Percentiles rank a stretch among this genome's conserved stretches.
Conservation (phyloP, 192 early-diverging fungal genomes). For the Spinellus fusiger region DNA sequence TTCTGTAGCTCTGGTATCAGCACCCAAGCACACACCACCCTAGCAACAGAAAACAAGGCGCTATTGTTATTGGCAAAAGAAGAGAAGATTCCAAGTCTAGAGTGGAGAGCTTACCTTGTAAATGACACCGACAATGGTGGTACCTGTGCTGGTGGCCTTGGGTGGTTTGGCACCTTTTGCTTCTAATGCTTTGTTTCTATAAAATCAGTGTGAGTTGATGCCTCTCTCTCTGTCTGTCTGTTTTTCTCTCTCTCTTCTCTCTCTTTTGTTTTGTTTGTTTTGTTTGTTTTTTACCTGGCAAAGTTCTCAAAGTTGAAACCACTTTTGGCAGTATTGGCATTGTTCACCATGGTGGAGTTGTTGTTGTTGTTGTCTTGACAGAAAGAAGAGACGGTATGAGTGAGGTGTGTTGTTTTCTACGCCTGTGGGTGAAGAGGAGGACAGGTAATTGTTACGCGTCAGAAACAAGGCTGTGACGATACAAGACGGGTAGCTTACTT, state of each 20-base stretch:
- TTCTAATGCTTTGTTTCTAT: constrained; percentile 71
- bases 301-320: constrained; percentile 90
- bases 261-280: not conserved
- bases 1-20: constrained; percentile 94
- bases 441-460: no score
- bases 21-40: constrained; percentile 91
- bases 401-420: not conserved
- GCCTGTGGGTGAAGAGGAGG: no score
- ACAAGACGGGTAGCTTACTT: no score
- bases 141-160: constrained; percentile 90
- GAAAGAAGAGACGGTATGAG: not conserved
- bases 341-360: constrained; percentile 47
- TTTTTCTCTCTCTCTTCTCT: not conserved
- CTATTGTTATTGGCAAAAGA: not conserved
- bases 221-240: not conserved
- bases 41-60: constrained; percentile 11
- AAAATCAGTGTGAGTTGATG: not conserved
- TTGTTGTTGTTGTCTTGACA: not conserved
- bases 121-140: constrained; percentile 91
- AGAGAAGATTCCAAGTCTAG: not conserved
- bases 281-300: constrained; percentile 46
- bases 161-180: constrained; percentile 75
- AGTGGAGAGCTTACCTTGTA: constrained; percentile 61
- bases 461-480: no score
- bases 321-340: constrained; percentile 41